Evolutionary conservation across 2,329 filamentous ascomycete genomes (phyloP).

Genomic region (Cladosporium sp.): DNA sequence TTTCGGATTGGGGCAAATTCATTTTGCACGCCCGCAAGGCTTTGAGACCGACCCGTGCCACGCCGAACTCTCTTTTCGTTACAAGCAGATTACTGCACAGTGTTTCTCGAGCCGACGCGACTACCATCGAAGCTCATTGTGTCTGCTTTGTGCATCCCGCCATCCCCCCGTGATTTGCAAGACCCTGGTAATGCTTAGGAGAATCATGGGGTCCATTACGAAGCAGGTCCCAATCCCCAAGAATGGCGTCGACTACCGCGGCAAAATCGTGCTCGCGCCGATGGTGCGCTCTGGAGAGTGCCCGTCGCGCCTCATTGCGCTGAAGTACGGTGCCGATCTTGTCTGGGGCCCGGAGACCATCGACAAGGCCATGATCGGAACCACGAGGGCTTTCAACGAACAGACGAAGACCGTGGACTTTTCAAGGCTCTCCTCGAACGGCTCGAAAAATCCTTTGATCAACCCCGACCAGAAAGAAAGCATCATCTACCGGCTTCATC

Average conservation of each 20-base stretch:
- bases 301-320: slow-evolving; percentile 77
- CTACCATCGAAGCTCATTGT: no score
- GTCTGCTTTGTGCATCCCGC: no score
- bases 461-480: slow-evolving; percentile 50
- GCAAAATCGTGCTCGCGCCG: slow-evolving; percentile 88
- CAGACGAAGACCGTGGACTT: slow-evolving; percentile 78
- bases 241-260: slow-evolving; percentile 86
- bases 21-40: neutral
- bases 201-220: slow-evolving; percentile 29
- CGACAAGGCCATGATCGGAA: slow-evolving; percentile 85
- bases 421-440: slow-evolving; percentile 67
- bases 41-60: neutral
- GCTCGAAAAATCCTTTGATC: slow-evolving; percentile 51
- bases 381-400: slow-evolving; percentile 68
- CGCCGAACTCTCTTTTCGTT: neutral
- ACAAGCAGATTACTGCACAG: neutral
- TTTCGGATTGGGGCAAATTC: neutral
- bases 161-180: neutral
- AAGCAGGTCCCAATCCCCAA: slow-evolving; percentile 74
- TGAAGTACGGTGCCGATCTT: slow-evolving; percentile 92
- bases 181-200: slow-evolving; percentile 8
- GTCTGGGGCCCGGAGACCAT: slow-evolving; percentile 98
- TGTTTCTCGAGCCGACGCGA: no score
- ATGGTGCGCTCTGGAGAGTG: slow-evolving; percentile 90
- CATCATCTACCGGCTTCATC: slow-evolving; percentile 79